Evolutionary conservation across 2,329 filamentous ascomycete genomes (phyloP).

Genomic region (Alternaria sp.): DNA sequence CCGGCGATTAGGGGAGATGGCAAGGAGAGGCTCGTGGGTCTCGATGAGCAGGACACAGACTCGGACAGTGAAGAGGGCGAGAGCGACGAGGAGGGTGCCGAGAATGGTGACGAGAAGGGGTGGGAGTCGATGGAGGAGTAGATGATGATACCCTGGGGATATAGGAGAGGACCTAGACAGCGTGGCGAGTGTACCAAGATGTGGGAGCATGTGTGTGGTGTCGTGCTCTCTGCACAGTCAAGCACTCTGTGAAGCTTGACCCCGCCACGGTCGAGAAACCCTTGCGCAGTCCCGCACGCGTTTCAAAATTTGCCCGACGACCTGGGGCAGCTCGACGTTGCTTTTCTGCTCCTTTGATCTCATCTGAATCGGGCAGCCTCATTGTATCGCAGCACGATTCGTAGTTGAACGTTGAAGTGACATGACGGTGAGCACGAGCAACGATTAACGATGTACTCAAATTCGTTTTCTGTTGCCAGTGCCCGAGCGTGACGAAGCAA

Average conservation of each 20-base stretch:
- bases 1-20: conserved; percentile 67
- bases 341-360: conserved; percentile 28
- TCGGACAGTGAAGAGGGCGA: conserved; percentile 64
- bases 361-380: conserved; percentile 11
- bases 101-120: conserved; percentile 45
- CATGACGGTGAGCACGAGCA: conserved; percentile 1
- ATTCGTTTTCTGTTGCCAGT: conserved; percentile 1
- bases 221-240: conserved; percentile 1
- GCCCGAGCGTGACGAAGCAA: conserved; percentile 9
- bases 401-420: background rate
- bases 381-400: background rate
- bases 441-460: background rate
- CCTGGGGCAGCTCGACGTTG: conserved; percentile 14
- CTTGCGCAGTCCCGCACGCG: conserved; percentile 7
- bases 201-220: background rate
- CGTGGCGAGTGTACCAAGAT: conserved; percentile 1
- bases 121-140: conserved; percentile 56
- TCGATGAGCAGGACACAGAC: conserved; percentile 71
- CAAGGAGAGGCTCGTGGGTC: conserved; percentile 78
- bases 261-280: conserved; percentile 3
- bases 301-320: conserved; percentile 27
- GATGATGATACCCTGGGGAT: conserved; percentile 29
- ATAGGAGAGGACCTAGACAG: conserved; percentile 1
- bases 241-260: conserved; percentile 9
- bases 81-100: conserved; percentile 54